Evolutionary conservation across 331 rosid genomes (phyloP), one percentile per base, ranked within the genome.

Genomic region (Rhamnella rubrinervis): DNA sequence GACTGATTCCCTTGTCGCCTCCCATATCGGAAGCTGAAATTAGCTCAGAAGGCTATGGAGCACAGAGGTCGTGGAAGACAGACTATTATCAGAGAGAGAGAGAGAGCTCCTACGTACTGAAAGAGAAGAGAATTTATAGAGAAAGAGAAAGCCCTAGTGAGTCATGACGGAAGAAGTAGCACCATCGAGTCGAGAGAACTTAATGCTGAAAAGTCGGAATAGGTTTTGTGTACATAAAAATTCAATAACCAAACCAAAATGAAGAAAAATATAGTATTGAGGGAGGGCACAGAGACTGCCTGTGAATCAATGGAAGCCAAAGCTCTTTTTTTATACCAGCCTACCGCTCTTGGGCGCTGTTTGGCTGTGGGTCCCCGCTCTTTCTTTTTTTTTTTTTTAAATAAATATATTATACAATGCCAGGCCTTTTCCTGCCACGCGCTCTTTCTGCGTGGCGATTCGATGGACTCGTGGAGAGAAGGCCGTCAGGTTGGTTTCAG

Each of bases 1-100:
- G 99, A 78, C 85, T 77, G 84, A 91, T 86, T 26, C 77, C 77
- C 53, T 74, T 80, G 1, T 78, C 71, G 52, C 67, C 88, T 7
- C 84, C 89, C 99, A 91, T 95, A 72, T 19, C 59, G 62, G 79
- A 31, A 67, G 80, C 52, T 47, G 47, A 31, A n/a, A 20, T 16
- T 17, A 25, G 63, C 59, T 35, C 49, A 14, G 14, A 49, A 49
- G 16, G 19, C 55, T 49, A 1, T 0, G 55, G 58, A 6, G 11
- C 38, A 52, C 25, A 16, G 5, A 53, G 26, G n/a, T 53, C 19
- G 25, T 53, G 50, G 19, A 53, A 26, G 66, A 9, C 13, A 26
- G 66, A 9, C 13, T 40, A 31, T 16, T 23, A 47, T 23, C 26
- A 23, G 44, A 17, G 6, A 50, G 37, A 17, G 6, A 50, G 37